phyloP scores from a whole-genome alignment of 805 yeast genomes.

The Schwanniomyces vanrijiae region DNA sequence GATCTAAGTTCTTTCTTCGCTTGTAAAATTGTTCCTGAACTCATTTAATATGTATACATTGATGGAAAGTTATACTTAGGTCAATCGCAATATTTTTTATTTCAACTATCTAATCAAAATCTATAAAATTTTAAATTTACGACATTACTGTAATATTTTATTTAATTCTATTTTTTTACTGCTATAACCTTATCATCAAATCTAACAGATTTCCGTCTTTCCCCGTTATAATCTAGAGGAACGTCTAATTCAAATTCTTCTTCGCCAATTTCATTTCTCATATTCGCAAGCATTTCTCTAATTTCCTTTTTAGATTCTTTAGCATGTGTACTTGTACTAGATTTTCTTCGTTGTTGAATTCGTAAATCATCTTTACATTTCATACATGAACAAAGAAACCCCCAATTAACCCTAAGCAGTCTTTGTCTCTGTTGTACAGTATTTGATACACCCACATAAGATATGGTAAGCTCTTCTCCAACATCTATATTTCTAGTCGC shows the following conservation, averaged over 20 bases:
- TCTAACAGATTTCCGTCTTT: conserved; percentile 64
- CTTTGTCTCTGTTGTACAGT: conserved; percentile 63
- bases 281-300: conserved; percentile 44
- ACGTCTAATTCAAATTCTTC: conserved; percentile 43
- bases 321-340: conserved; percentile 26
- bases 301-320: conserved; percentile 34
- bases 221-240: conserved; percentile 36
- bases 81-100: background rate
- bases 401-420: conserved; percentile 73
- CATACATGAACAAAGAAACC: conserved; percentile 67
- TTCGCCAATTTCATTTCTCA: conserved; percentile 42
- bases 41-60: conserved; percentile 3
- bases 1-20: conserved; percentile 27
- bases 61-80: too few species aligned
- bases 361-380: conserved; percentile 62
- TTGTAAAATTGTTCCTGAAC: conserved; percentile 5
- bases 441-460: conserved; percentile 69
- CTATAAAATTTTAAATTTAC: background rate
- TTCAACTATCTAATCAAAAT: too few species aligned
- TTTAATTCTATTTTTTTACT: conserved; percentile 21
- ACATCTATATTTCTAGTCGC: conserved; percentile 58
- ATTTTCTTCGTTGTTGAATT: conserved; percentile 45
- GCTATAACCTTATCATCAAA: conserved; percentile 62
- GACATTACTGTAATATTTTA: background rate
- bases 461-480: conserved; percentile 68